These are phyloP conservation scores for Termitomyces sp. DNA, from an alignment of 768 basidiomycete genomes.

Conservation along the genomic window DNA sequence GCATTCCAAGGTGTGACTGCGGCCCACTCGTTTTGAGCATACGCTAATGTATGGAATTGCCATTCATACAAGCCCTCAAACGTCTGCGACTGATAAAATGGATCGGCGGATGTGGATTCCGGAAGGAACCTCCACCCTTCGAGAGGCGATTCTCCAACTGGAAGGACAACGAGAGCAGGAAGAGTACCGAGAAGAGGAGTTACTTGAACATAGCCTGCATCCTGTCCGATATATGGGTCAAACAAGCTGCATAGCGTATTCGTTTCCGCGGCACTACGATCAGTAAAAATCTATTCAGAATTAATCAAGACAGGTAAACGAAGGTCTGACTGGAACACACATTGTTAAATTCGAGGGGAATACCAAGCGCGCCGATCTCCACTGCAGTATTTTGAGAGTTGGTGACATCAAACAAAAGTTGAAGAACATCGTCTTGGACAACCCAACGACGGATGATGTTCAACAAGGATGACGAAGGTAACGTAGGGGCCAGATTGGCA, in stretches of 20 bases:
- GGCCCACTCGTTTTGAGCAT: constrained; percentile 52
- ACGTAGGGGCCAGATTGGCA: constrained; percentile 43
- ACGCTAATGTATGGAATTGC: constrained; percentile 54
- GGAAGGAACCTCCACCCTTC: constrained; percentile 57
- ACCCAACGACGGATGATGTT: constrained; percentile 52
- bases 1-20: constrained; percentile 50
- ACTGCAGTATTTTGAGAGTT: constrained; percentile 42
- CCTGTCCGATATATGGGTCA: constrained; percentile 54
- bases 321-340: constrained; percentile 22
- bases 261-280: constrained; percentile 43
- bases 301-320: background rate
- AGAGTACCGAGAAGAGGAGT: constrained; percentile 52
- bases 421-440: constrained; percentile 31
- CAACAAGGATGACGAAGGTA: constrained; percentile 38
- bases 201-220: constrained; percentile 46
- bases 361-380: constrained; percentile 50
- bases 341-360: constrained; percentile 53
- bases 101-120: constrained; percentile 38
- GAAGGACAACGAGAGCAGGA: constrained; percentile 45
- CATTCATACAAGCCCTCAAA: constrained; percentile 58
- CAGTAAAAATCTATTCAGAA: constrained; percentile 45
- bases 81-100: constrained; percentile 54
- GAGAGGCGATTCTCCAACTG: constrained; percentile 41
- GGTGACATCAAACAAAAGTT: constrained; percentile 46
- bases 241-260: constrained; percentile 50